Evolutionary conservation across 1,284 basidiomycete species (phyloP).

Genomic region (Gomphus bonarii): DNA sequence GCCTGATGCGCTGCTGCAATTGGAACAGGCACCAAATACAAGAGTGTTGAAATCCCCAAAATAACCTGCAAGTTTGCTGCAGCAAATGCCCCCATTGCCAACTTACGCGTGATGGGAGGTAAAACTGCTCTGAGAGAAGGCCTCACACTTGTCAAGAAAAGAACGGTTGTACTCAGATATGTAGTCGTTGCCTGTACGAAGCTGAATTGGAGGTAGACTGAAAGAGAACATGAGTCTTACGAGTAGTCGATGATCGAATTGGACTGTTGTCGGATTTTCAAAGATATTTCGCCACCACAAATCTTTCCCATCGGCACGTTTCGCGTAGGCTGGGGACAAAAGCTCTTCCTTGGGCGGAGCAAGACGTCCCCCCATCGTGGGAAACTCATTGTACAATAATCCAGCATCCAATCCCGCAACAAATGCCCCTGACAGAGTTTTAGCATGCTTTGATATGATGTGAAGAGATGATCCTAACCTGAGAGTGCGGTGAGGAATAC

Average conservation of each 20-base stretch:
- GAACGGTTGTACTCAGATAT: slow-evolving; percentile 56
- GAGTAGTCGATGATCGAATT: slow-evolving; percentile 91
- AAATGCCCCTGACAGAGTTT: slow-evolving; percentile 65
- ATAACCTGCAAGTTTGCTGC: slow-evolving; percentile 83
- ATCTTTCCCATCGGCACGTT: slow-evolving; percentile 57
- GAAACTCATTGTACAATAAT: slow-evolving; percentile 95
- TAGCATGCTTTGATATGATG: neutral
- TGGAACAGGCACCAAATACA: slow-evolving; percentile 91
- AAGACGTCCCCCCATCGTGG: slow-evolving; percentile 86
- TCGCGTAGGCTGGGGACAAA: slow-evolving; percentile 67
- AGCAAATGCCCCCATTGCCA: slow-evolving; percentile 61
- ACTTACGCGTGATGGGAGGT: slow-evolving; percentile 55
- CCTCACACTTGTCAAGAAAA: slow-evolving; percentile 50
- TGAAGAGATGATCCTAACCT: slow-evolving; percentile 33
- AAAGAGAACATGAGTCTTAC: slow-evolving; percentile 33
- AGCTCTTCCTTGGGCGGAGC: slow-evolving; percentile 81
- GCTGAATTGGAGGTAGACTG: slow-evolving; percentile 8
- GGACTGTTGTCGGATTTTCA: slow-evolving; percentile 96
- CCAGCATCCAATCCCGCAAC: slow-evolving; percentile 98
- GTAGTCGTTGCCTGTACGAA: slow-evolving; percentile 66
- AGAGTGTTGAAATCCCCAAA: slow-evolving; percentile 84
- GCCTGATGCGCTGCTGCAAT: slow-evolving; percentile 93
- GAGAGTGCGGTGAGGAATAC: slow-evolving; percentile 88
- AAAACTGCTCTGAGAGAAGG: slow-evolving; percentile 48
- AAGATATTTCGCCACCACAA: slow-evolving; percentile 89